Conservation (phyloP, 2,329 filamentous ascomycete genomes). For the Leptographium wingfieldii region DNA sequence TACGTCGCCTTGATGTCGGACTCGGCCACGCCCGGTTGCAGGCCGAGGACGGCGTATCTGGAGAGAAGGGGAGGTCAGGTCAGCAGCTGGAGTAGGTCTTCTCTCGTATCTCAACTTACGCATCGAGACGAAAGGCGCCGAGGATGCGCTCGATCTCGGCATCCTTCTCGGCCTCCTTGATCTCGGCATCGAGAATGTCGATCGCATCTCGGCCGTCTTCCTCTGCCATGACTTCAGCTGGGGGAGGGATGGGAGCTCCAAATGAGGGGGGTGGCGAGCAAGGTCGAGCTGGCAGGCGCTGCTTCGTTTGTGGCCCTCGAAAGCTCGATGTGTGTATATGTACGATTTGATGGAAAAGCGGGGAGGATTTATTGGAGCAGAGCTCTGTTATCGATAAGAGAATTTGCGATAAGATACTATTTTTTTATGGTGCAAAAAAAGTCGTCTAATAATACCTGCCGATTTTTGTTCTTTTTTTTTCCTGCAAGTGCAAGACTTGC, state of each 20-base stretch:
- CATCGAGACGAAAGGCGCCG: conserved; percentile 67
- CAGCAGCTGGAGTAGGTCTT: background rate
- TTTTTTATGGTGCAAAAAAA: conserved; percentile 1
- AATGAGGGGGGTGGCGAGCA: background rate
- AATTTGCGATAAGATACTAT: background rate
- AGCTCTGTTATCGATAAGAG: background rate
- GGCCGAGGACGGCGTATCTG: conserved; percentile 85
- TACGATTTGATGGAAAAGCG: background rate
- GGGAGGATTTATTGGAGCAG: background rate
- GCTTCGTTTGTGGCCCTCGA: background rate
- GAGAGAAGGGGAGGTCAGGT: background rate
- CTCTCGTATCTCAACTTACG: conserved; percentile 24
- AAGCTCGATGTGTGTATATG: background rate
- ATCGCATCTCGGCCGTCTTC: conserved; percentile 47
- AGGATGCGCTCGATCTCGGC: conserved; percentile 91
- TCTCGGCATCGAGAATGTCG: conserved; percentile 68
- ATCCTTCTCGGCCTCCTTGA: conserved; percentile 92
- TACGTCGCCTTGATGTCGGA: conserved; percentile 92
- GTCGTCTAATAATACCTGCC: background rate
- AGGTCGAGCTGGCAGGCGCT: background rate
- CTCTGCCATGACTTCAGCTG: conserved; percentile 8
- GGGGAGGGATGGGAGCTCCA: background rate
- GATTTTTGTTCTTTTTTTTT: background rate
- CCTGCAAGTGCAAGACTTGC: background rate
- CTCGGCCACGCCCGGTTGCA: conserved; percentile 88